Conservation (phyloP, 805 yeast species). For the Ogataea allantospora region DNA sequence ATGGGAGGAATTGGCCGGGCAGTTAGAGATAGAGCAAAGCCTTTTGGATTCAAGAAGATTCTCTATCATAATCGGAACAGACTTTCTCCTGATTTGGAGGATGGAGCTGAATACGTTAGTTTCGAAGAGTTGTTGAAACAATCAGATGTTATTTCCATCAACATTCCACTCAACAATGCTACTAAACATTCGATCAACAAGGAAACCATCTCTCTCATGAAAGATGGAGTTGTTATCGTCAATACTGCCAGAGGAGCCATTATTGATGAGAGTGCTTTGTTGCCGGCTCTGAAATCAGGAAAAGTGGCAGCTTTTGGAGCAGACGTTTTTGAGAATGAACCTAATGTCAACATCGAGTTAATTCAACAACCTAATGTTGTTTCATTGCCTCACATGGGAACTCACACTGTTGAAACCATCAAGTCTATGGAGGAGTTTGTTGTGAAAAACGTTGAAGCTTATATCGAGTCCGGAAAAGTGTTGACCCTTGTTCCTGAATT, state of each 20-base stretch:
- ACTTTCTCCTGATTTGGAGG: conserved; percentile 60
- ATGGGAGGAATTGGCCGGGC: conserved; percentile 91
- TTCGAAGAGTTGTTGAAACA: conserved; percentile 63
- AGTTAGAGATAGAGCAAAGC: conserved; percentile 64
- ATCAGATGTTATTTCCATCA: conserved; percentile 71
- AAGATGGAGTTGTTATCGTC: conserved; percentile 71
- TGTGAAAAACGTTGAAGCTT: conserved; percentile 62
- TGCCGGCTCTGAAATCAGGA: conserved; percentile 56
- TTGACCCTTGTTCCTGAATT: conserved; percentile 81
- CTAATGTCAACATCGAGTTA: conserved; percentile 64
- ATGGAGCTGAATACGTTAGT: conserved; percentile 66
- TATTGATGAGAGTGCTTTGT: conserved; percentile 61
- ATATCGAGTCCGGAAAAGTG: conserved; percentile 64
- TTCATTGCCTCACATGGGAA: conserved; percentile 87
- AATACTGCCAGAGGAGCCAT: conserved; percentile 91
- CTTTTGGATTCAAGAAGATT: conserved; percentile 73
- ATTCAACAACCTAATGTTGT: conserved; percentile 64
- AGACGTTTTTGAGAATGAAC: conserved; percentile 78
- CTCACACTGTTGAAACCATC: conserved; percentile 72
- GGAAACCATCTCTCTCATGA: conserved; percentile 63
- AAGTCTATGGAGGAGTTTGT: conserved; percentile 78
- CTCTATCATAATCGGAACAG: conserved; percentile 69
- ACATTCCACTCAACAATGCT: conserved; percentile 69
- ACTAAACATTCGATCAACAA: conserved; percentile 71
- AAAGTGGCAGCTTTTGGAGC: conserved; percentile 67